phyloP scores from a whole-genome alignment of 108 stramenopile genomes.

The Cyclotella choctawhatcheeana region DNA sequence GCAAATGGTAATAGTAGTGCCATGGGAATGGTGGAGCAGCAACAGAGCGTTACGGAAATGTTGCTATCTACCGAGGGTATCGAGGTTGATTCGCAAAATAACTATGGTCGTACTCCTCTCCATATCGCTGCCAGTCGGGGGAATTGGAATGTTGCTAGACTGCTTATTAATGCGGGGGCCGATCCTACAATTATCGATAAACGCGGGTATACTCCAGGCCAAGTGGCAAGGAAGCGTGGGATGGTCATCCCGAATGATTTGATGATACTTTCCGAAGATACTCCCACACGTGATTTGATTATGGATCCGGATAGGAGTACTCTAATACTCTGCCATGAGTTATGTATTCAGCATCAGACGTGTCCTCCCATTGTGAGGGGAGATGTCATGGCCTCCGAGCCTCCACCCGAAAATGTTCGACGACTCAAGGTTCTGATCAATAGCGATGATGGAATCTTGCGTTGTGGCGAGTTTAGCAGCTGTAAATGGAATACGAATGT shows the following conservation, averaged over 20 bases:
- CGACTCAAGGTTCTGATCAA: conserved; percentile 83
- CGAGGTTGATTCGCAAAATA: conserved; percentile 81
- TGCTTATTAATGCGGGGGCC: conserved; percentile 74
- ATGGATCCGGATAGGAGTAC: conserved; percentile 84
- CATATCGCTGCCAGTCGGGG: conserved; percentile 81
- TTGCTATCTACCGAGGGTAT: conserved; percentile 69
- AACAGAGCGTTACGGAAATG: conserved; percentile 59
- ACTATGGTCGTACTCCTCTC: conserved; percentile 80
- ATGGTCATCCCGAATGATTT: conserved; percentile 85
- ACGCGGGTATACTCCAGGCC: conserved; percentile 80
- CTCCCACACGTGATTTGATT: conserved; percentile 77
- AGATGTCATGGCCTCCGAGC: conserved; percentile 58
- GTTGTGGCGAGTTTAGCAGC: conserved; percentile 71
- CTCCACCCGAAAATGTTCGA: conserved; percentile 89
- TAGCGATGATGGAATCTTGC: conserved; percentile 80
- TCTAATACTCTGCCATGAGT: conserved; percentile 77
- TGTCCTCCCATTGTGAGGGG: conserved; percentile 86
- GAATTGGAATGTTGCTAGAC: conserved; percentile 82
- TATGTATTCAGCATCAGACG: conserved; percentile 79
- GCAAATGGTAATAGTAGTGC: conserved; percentile 9
- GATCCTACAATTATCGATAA: conserved; percentile 64
- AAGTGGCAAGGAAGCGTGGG: conserved; percentile 79
- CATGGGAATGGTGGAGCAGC: conserved; percentile 2
- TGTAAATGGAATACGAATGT: conserved; percentile 77
- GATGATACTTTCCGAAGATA: conserved; percentile 56